A percentile compares a stretch with the other conserved stretches of the same genome.
Evolutionary conservation across 2,329 filamentous ascomycete species (phyloP).

Genomic region (Cadophora sp.): DNA sequence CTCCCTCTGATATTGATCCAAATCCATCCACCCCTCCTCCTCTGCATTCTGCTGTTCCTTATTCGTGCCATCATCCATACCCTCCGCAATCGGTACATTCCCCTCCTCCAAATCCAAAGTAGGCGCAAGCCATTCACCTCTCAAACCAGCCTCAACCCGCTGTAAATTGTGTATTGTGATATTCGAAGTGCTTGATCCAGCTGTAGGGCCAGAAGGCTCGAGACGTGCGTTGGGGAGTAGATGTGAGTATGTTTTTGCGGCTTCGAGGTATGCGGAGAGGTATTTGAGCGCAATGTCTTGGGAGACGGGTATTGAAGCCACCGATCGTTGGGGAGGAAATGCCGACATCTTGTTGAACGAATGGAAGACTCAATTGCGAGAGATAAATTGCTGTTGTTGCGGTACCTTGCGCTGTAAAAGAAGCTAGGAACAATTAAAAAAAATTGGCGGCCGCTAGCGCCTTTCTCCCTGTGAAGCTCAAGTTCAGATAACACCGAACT

Average conservation of each 20-base stretch:
- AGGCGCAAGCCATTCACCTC: conserved; percentile 56
- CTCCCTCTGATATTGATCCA: conserved; percentile 47
- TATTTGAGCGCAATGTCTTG: conserved; percentile 42
- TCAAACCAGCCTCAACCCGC: conserved; percentile 58
- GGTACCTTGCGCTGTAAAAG: not conserved
- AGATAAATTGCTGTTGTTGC: not conserved
- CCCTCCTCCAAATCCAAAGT: conserved; percentile 48
- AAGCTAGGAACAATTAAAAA: not conserved
- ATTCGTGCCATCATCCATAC: conserved; percentile 38
- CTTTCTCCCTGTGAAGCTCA: conserved; percentile 10
- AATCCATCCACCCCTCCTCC: conserved; percentile 46
- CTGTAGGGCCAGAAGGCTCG: conserved; percentile 42
- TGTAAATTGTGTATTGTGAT: conserved; percentile 60
- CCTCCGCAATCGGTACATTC: conserved; percentile 37
- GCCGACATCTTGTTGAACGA: conserved; percentile 39
- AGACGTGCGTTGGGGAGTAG: conserved; percentile 46
- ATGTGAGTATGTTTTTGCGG: conserved; percentile 37
- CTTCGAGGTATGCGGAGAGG: conserved; percentile 42
- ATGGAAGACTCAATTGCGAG: conserved; percentile 12
- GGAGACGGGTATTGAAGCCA: conserved; percentile 39
- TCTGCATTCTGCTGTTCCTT: conserved; percentile 37
- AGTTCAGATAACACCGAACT: not conserved
- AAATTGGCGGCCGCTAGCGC: conserved; percentile 36
- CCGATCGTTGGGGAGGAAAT: conserved; percentile 42
- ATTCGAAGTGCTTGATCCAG: conserved; percentile 42